Evolutionary conservation across 2,329 filamentous ascomycete species (phyloP).

Genomic region (Clathrospora elynae): DNA sequence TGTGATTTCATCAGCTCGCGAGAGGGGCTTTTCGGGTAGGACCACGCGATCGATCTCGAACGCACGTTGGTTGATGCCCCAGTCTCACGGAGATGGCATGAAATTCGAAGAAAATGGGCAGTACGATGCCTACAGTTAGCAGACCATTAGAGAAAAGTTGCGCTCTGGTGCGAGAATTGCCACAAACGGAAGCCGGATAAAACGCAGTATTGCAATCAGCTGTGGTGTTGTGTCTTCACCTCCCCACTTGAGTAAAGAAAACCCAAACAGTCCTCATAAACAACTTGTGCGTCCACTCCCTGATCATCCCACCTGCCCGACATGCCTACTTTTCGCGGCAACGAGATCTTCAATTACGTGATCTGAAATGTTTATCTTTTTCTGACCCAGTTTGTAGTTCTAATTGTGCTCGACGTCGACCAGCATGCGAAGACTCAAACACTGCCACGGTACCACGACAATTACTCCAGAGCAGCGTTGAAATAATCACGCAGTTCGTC

Average conservation of each 20-base stretch:
- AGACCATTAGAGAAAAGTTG: slow-evolving; percentile 74
- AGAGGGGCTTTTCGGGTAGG: no score
- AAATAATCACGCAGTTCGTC: not conserved
- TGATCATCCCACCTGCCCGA: no score
- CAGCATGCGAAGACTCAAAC: not conserved
- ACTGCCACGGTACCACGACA: not conserved
- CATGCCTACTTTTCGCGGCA: no score
- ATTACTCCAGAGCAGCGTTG: not conserved
- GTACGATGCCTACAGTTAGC: slow-evolving; percentile 84
- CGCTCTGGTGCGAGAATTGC: slow-evolving; percentile 84
- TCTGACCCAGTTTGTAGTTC: not conserved
- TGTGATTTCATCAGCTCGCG: not conserved
- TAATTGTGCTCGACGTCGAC: not conserved
- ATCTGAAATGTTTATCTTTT: no score
- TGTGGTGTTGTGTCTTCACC: slow-evolving; percentile 84
- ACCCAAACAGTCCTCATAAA: no score
- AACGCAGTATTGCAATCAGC: slow-evolving; percentile 82
- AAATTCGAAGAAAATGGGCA: no score
- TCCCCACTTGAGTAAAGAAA: no score
- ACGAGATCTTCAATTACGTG: no score
- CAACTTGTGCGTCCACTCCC: no score
- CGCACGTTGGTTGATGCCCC: no score
- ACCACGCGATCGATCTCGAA: no score
- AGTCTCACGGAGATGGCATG: no score
- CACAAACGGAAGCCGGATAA: slow-evolving; percentile 87